A percentile compares a stretch with the other conserved stretches of the same genome.
Conservation (phyloP, 2,329 filamentous ascomycete species). For the Penicillium sp. region DNA sequence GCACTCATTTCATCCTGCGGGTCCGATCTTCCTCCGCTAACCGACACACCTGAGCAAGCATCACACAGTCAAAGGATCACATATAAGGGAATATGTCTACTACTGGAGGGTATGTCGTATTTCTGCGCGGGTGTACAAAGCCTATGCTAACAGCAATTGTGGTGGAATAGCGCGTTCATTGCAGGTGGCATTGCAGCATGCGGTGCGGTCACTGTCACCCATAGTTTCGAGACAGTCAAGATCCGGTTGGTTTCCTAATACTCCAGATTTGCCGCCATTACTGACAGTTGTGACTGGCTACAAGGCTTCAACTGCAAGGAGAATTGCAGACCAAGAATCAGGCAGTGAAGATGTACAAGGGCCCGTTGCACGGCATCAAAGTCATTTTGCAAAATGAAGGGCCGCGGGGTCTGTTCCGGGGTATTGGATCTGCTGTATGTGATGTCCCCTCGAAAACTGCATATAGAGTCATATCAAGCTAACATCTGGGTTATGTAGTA, state of each 20-base stretch:
- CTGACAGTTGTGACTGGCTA: conserved; percentile 3
- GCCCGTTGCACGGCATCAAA: conserved; percentile 79
- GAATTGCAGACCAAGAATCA: conserved; percentile 81
- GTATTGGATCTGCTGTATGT: conserved; percentile 68
- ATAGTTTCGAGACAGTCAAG: conserved; percentile 98
- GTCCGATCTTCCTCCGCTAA: conserved; percentile 17
- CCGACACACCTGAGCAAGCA: conserved; percentile 6
- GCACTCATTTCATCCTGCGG: conserved; percentile 1
- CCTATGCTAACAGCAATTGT: conserved; percentile 10
- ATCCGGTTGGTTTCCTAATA: conserved; percentile 59
- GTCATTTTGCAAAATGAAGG: conserved; percentile 91
- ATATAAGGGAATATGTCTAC: conserved; percentile 42
- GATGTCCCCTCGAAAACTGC: neutral
- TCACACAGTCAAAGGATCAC: neutral
- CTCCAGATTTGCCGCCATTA: neutral
- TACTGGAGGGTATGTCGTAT: conserved; percentile 40
- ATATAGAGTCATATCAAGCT: neutral
- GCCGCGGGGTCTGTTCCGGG: conserved; percentile 72
- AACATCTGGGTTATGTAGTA: conserved; percentile 47
- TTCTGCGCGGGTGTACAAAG: neutral
- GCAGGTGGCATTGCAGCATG: conserved; percentile 94
- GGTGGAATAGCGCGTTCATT: conserved; percentile 63
- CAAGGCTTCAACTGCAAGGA: conserved; percentile 86
- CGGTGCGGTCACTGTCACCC: conserved; percentile 92
- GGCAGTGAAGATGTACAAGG: conserved; percentile 78